These are phyloP conservation scores for Clavispora santaluciae DNA, from an alignment of 805 yeast genomes.

Conservation along the genomic window DNA sequence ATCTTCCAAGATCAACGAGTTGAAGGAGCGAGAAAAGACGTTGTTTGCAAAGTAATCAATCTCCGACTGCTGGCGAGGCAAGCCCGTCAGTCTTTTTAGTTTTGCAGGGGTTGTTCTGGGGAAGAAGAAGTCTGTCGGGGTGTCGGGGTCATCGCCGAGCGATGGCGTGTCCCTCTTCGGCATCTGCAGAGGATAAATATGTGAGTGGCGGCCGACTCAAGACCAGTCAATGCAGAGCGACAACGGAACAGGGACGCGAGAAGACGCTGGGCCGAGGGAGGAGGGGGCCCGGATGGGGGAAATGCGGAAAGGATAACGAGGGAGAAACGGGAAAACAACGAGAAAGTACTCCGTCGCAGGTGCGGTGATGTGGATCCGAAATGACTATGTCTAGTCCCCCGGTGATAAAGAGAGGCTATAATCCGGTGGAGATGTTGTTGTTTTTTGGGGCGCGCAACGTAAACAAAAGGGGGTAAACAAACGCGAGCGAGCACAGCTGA, in stretches of 20 bases:
- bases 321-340: neutral
- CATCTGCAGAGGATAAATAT: neutral
- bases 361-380: neutral
- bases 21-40: constrained; percentile 39
- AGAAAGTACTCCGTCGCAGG: neutral
- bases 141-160: neutral
- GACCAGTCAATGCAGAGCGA: neutral
- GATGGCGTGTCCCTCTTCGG: neutral
- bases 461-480: constrained; percentile 18
- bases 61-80: constrained; percentile 7
- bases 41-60: constrained; percentile 35
- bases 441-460: constrained; percentile 5
- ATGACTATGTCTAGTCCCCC: constrained; percentile 1
- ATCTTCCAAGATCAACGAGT: constrained; percentile 38
- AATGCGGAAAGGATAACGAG: neutral
- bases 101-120: neutral
- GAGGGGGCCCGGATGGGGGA: too few relatives aligned
- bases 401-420: neutral
- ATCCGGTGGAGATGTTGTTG: neutral
- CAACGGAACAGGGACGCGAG: neutral
- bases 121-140: neutral
- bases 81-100: neutral
- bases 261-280: too few relatives aligned
- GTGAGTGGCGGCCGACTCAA: neutral
- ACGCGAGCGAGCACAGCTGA: constrained; percentile 12